phyloP scores from a whole-genome alignment of 331 rosid genomes.

The Saraca asoca region DNA sequence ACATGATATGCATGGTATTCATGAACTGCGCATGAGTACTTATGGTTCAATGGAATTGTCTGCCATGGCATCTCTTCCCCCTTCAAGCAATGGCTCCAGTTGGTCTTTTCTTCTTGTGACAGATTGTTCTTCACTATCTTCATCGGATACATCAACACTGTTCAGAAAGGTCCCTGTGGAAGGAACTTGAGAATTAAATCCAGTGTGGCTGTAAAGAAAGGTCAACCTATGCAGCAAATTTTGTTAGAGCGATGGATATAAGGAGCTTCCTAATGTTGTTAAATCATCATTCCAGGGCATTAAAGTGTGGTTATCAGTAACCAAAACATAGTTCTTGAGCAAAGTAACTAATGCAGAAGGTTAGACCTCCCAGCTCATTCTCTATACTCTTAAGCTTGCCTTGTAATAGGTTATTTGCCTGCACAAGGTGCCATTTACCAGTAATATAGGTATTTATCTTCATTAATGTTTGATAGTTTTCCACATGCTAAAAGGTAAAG shows the following conservation, averaged over 20 bases:
- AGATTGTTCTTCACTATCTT: constrained; percentile 46
- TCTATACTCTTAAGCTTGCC: constrained; percentile 1
- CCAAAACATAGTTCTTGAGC: constrained; percentile 9
- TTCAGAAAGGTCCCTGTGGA: constrained; percentile 62
- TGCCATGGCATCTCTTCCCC: constrained; percentile 24
- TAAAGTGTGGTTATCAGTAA: not conserved
- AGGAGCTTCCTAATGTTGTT: constrained; percentile 16
- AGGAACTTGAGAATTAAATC: constrained; percentile 15
- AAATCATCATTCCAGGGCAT: not conserved
- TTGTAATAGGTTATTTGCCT: not conserved
- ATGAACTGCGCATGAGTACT: constrained; percentile 15
- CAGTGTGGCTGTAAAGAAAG: not conserved
- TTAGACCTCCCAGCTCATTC: not conserved
- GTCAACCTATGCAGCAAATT: constrained; percentile 17
- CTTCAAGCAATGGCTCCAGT: constrained; percentile 67
- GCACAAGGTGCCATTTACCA: constrained; percentile 17
- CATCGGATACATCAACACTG: constrained; percentile 42
- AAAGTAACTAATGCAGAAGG: constrained; percentile 15
- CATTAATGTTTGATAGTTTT: constrained; percentile 17
- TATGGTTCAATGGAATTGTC: constrained; percentile 38
- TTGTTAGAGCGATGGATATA: constrained; percentile 16
- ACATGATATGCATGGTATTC: constrained; percentile 9
- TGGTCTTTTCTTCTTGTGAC: constrained; percentile 35
- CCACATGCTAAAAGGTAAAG: constrained; percentile 7
- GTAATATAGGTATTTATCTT: no score